Conservation (phyloP, 352 stramenopile genomes). For the Phytophthora rubi region DNA sequence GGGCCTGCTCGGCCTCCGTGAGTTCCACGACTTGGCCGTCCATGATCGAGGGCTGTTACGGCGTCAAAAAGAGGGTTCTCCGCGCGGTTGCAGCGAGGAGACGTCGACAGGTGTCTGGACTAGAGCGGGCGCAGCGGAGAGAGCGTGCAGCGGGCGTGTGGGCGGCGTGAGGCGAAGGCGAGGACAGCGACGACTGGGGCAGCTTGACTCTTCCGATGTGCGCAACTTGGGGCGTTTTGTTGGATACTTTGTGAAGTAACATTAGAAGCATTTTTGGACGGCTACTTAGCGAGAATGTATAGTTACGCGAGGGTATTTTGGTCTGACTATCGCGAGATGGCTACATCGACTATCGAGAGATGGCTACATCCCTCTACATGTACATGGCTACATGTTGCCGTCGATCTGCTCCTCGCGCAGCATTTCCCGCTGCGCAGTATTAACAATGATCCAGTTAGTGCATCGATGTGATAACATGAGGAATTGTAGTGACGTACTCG, state of each 20-base stretch:
- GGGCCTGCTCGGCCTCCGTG: constrained; percentile 84
- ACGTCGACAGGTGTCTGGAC: neutral
- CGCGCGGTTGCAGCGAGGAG: constrained; percentile 1
- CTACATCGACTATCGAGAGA: constrained; percentile 5
- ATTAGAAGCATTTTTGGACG: neutral
- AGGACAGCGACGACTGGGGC: constrained; percentile 7
- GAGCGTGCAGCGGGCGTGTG: neutral
- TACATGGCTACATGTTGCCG: neutral
- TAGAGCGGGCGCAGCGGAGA: neutral
- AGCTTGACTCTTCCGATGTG: constrained; percentile 33
- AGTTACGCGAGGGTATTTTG: neutral
- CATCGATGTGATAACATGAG: neutral
- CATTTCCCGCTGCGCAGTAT: constrained; percentile 26
- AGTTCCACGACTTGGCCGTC: constrained; percentile 89
- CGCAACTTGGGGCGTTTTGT: constrained; percentile 4
- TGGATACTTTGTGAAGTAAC: neutral
- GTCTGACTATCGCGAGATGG: neutral
- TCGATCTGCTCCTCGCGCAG: constrained; percentile 25
- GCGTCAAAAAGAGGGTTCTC: constrained; percentile 12
- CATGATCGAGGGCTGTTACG: constrained; percentile 41
- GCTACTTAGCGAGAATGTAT: neutral
- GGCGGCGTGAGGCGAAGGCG: neutral
- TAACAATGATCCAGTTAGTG: neutral
- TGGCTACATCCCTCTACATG: constrained; percentile 8
- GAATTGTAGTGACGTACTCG: constrained; percentile 33